phyloP scores from a whole-genome alignment of 768 basidiomycete species.

The Lactifluus subvellereus region DNA sequence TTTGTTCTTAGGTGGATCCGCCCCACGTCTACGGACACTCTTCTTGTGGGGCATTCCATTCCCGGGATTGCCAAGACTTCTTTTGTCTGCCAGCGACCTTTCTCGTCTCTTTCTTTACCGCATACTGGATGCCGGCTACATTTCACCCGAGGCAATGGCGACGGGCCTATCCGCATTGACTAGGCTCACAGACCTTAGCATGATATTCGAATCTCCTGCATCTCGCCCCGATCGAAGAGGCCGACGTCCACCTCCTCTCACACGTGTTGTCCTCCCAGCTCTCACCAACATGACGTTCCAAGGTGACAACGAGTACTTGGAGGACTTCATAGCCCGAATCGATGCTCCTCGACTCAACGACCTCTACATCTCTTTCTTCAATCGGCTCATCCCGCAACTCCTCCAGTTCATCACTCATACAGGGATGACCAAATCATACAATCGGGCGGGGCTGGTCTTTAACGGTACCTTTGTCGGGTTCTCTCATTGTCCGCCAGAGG shows the following conservation, averaged over 20 bases:
- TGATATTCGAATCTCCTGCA: neutral
- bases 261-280: neutral
- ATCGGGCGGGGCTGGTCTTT: neutral
- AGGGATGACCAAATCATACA: neutral
- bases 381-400: neutral
- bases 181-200: neutral
- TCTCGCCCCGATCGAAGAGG: neutral
- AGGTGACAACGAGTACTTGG: slow-evolving; percentile 6
- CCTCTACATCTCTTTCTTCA: neutral
- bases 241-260: too few relatives aligned
- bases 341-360: neutral
- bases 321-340: neutral
- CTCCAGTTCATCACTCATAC: neutral
- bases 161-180: too few relatives aligned
- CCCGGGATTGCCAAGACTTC: too few relatives aligned
- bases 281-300: neutral
- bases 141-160: too few relatives aligned
- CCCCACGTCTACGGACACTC: too few relatives aligned
- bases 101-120: too few relatives aligned
- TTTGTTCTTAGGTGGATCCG: too few relatives aligned
- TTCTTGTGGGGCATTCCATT: too few relatives aligned
- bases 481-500: neutral
- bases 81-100: too few relatives aligned
- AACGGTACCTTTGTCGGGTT: neutral
- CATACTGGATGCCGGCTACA: too few relatives aligned